Base-by-base conservation (phyloP, 2,329 filamentous ascomycete genomes). In the Alternaria incomplexa region DNA sequence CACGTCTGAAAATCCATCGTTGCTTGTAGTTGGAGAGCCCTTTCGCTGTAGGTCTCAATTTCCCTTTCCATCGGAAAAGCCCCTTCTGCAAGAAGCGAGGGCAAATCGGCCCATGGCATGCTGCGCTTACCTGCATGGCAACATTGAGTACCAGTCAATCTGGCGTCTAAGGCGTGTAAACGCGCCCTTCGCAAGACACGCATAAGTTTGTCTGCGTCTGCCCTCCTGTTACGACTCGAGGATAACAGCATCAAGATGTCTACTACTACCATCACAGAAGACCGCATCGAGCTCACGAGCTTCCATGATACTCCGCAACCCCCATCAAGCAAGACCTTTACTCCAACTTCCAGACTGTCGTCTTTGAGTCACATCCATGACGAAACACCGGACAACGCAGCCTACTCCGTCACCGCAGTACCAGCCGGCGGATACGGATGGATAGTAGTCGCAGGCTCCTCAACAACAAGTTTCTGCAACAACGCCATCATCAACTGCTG, bases 381-480 rank as follows among this genome's bases (percentile, higher is more conserved):
- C 13, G 58, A 65, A 45, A 32, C 54, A 9, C 67, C 65, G 7
- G 65, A 67, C 30, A 63, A 70, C 43, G 62, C 67, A 32, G 58
- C 60, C 8, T 71, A 71, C 60, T 67, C 65, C 4, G 70, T 71
- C 2, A 67, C 69, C 2, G 69, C 71, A 13, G 69, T 77, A 0
- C 86, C 86, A 0, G 85, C 88, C 50, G 86, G 86, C 26, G 86
- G 85, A 23, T 86, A 87, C 69, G 86, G 85, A 63, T 88, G 86
- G 86, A 79, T 83, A 13, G 80, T 89, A 8, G 84, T 89, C 23
- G 77, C 75, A 4, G 81, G 80, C 30, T 87, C 85, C 66, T 82
- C 83, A 3, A 70, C 86, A 1, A 69, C 88, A 11, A 82, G 84
- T 2, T 89, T 86, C 80, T 77, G 74, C 69, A 70, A 85, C 55